Evolutionary conservation across 768 basidiomycete genomes (phyloP).

Genomic region (Lentinula detonsa): DNA sequence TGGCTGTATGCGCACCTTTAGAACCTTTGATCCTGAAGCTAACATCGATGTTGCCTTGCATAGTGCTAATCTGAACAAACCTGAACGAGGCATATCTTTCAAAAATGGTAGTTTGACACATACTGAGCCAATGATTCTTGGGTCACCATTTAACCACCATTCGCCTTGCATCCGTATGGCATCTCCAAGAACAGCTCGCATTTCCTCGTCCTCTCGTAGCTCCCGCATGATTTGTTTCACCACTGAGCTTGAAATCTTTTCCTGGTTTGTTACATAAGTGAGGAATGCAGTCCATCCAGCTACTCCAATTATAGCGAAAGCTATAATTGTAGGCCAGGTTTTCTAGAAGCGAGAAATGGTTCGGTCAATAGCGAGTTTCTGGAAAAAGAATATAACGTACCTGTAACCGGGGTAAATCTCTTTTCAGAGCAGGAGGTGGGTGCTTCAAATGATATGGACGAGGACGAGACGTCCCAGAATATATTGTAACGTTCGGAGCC

Average conservation of each 20-base stretch:
- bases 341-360: not conserved
- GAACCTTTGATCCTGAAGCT: constrained; percentile 50
- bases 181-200: constrained; percentile 40
- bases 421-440: not conserved
- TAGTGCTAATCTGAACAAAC: constrained; percentile 36
- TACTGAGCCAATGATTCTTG: constrained; percentile 49
- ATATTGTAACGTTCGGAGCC: not conserved
- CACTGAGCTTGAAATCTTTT: constrained; percentile 48
- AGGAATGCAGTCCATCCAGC: constrained; percentile 45
- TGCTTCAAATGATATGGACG: constrained; percentile 4
- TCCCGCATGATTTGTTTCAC: constrained; percentile 38
- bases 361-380: no score
- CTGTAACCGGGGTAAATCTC: not conserved
- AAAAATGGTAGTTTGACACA: constrained; percentile 28
- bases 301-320: constrained; percentile 33
- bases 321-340: constrained; percentile 36
- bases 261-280: constrained; percentile 45
- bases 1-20: constrained; percentile 23
- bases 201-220: constrained; percentile 27
- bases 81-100: not conserved
- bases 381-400: not conserved
- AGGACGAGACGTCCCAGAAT: constrained; percentile 4
- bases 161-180: constrained; percentile 32
- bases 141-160: constrained; percentile 49
- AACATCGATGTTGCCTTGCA: constrained; percentile 48